Base-by-base conservation (phyloP, 2,329 filamentous ascomycete genomes). In the Pseudogymnoascus sp. region DNA sequence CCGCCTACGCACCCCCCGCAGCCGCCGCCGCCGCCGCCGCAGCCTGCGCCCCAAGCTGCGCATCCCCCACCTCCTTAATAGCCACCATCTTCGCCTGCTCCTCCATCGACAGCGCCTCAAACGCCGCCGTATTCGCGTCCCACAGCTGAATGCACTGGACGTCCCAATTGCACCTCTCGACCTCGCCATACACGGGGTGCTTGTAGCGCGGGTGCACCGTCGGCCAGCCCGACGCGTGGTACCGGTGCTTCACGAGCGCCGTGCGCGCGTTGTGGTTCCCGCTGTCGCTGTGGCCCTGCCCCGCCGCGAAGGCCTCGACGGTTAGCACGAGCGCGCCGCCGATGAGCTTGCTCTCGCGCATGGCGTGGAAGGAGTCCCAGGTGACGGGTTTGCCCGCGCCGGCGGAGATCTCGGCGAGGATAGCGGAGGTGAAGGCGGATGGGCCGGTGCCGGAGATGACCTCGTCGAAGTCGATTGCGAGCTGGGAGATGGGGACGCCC, bases 201-300 rank as follows among this genome's bases (percentile, higher is more conserved):
- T 78, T 85, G 75, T 81, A 88, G 31, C 87, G 79, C 1, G 84
- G 86, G 70, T 90, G 87, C 2, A 78, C 78, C 61, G 81, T 82
- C 2, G 87, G 88, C 88, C 88, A 90, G 64, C 84, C 82, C 1
- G 86, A 90, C 0, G 88, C 88, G 72, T 90, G 88, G 70, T 89
- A 91, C 73, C 90, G 86, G 71, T 91, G 88, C 73, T 86, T 88
- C 24, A 90, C 86, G 1, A 90, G 77, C 1, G 88, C 87, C 19
- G 81, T 80, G 61, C 85, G 79, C 1, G 86, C 80, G 61, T 87
- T 81, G 73, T 90, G 87, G 69, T 86, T 89, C 13, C 87, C 87
- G 0, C 86, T 88, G 70, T 90, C 83, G 0, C 87, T 90, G 73
- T 90, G 87, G 11, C 87, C 87, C 72, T 90, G 87, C 11, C 87